Percentiles rank a stretch among this genome's conserved stretches.
phyloP scores from a whole-genome alignment of 2,329 filamentous ascomycete species.

The Diaporthe capsici region DNA sequence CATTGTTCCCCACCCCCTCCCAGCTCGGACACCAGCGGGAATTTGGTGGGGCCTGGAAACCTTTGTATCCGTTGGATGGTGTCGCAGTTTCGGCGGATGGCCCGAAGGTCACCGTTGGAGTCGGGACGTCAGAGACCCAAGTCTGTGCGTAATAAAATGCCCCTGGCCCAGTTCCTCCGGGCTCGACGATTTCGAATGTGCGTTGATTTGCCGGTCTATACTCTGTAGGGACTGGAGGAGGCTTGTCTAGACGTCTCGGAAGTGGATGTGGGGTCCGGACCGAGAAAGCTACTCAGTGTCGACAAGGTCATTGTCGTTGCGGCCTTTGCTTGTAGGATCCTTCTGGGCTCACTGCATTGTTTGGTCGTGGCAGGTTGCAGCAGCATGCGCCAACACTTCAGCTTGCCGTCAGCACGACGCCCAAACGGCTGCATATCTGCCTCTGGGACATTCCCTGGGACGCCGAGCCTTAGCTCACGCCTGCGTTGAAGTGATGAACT shows the following conservation, averaged over 20 bases:
- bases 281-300: slow-evolving; percentile 9
- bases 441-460: slow-evolving; percentile 33
- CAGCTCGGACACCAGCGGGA: slow-evolving; percentile 29
- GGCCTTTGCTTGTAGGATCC: neutral
- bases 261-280: slow-evolving; percentile 36
- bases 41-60: slow-evolving; percentile 24
- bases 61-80: slow-evolving; percentile 22
- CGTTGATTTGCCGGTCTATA: slow-evolving; percentile 41
- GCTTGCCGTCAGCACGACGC: slow-evolving; percentile 27
- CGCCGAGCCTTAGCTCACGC: slow-evolving; percentile 37
- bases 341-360: slow-evolving; percentile 1
- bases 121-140: slow-evolving; percentile 42
- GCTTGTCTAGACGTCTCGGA: slow-evolving; percentile 44
- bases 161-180: slow-evolving; percentile 23
- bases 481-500: slow-evolving; percentile 55
- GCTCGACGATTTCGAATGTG: slow-evolving; percentile 41
- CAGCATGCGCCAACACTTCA: slow-evolving; percentile 17
- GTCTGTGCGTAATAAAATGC: slow-evolving; percentile 50
- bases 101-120: slow-evolving; percentile 35
- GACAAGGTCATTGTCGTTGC: slow-evolving; percentile 34
- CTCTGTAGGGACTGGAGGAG: slow-evolving; percentile 48
- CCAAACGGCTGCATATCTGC: slow-evolving; percentile 5
- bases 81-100: slow-evolving; percentile 36
- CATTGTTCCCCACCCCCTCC: slow-evolving; percentile 17
- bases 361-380: slow-evolving; percentile 27